Evolutionary conservation across 768 basidiomycete species (phyloP).

Genomic region (Mycena latifolia): DNA sequence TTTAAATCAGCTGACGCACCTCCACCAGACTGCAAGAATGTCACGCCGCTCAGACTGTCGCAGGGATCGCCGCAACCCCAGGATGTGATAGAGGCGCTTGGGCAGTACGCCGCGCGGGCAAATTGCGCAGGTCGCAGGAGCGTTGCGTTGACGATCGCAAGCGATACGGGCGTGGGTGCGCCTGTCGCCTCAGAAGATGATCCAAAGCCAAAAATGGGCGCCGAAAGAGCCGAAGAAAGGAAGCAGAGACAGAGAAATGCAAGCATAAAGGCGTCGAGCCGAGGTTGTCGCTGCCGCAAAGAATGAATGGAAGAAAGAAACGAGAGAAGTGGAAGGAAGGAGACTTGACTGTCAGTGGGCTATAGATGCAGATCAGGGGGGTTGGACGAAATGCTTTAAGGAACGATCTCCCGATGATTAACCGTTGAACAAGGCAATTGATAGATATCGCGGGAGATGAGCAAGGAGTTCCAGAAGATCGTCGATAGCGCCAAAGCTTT

Average conservation of each 20-base stretch:
- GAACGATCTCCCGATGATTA: too few relatives aligned
- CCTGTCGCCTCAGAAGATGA: conserved; percentile 11
- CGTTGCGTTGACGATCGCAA: conserved; percentile 15
- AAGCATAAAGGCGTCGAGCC: too few relatives aligned
- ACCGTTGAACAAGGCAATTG: too few relatives aligned
- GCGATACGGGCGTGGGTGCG: conserved; percentile 21
- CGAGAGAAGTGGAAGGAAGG: too few relatives aligned
- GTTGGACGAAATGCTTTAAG: too few relatives aligned
- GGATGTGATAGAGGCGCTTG: conserved; percentile 44
- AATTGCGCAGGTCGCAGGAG: conserved; percentile 49
- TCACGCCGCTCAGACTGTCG: conserved; percentile 21
- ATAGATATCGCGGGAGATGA: too few relatives aligned
- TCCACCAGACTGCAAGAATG: conserved; percentile 45
- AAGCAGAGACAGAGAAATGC: conserved; percentile 14
- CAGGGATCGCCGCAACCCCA: conserved; percentile 37
- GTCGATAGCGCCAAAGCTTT: too few relatives aligned
- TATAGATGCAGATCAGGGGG: too few relatives aligned
- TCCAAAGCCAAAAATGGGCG: conserved; percentile 16
- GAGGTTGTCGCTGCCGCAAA: too few relatives aligned
- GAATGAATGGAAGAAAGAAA: too few relatives aligned
- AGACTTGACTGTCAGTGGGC: too few relatives aligned
- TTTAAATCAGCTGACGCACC: conserved; percentile 39
- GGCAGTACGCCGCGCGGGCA: conserved; percentile 53
- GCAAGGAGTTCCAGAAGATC: too few relatives aligned
- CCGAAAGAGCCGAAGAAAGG: conserved; percentile 10